Conservation (phyloP, 148 eudicot species). For the Camellia granthamiana region DNA sequence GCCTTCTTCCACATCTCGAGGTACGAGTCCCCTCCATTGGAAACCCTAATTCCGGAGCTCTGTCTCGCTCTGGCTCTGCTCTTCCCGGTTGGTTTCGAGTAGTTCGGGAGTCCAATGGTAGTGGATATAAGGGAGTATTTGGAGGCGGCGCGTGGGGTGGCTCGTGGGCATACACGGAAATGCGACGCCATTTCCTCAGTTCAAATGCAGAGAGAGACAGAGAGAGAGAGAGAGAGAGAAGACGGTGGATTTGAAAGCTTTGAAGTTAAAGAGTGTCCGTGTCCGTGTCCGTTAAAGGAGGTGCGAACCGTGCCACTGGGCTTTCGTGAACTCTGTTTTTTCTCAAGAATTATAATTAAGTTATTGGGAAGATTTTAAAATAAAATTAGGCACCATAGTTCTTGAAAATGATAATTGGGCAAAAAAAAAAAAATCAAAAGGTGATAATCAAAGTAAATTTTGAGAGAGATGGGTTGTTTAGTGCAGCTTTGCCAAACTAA, state of each 20-base stretch:
- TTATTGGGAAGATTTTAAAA: neutral
- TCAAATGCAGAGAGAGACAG: neutral
- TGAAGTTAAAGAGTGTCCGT: neutral
- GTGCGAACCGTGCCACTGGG: neutral
- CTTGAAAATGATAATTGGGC: neutral
- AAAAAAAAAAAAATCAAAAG: too few relatives aligned
- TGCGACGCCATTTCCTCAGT: slow-evolving; percentile 32
- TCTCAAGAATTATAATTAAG: neutral
- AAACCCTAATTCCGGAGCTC: slow-evolving; percentile 30
- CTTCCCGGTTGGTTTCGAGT: neutral
- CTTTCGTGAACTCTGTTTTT: neutral
- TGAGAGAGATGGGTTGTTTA: too few relatives aligned
- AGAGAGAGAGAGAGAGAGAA: neutral
- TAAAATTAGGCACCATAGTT: neutral
- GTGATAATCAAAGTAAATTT: too few relatives aligned
- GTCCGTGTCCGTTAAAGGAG: neutral
- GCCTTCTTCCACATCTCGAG: slow-evolving; percentile 77
- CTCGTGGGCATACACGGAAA: neutral
- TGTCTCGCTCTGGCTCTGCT: slow-evolving; percentile 1
- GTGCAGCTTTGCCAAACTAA: too few relatives aligned
- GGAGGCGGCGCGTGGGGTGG: slow-evolving; percentile 28
- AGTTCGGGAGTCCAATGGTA: neutral
- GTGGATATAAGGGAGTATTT: slow-evolving; percentile 5
- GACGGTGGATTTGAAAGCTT: slow-evolving; percentile 18
- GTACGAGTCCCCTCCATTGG: slow-evolving; percentile 50